Conservation (phyloP, 148 eudicot species). For the Heliamphora exappendiculata region DNA sequence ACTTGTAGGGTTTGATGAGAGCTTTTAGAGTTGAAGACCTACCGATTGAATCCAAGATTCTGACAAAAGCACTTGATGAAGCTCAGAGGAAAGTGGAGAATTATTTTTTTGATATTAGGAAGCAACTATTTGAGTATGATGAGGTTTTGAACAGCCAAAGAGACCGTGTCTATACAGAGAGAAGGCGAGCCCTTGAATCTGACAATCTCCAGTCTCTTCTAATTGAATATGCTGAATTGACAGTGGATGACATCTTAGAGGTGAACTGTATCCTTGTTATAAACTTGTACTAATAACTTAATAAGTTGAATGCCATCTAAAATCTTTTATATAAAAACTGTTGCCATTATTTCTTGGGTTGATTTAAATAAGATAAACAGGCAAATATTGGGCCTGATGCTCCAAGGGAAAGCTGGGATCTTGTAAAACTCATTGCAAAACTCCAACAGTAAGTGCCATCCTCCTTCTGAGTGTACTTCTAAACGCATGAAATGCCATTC, state of each 20-base stretch:
- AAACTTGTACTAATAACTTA: too few species aligned
- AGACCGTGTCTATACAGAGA: slow-evolving; percentile 90
- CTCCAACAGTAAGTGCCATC: slow-evolving; percentile 68
- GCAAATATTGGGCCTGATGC: slow-evolving; percentile 93
- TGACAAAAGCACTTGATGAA: slow-evolving; percentile 97
- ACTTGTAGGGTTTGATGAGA: slow-evolving; percentile 84
- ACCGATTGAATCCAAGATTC: slow-evolving; percentile 95
- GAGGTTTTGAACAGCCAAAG: slow-evolving; percentile 99
- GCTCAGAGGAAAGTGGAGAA: slow-evolving; percentile 99
- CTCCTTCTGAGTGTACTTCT: slow-evolving; percentile 4
- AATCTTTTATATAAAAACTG: background rate
- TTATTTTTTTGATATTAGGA: slow-evolving; percentile 93
- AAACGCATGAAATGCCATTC: background rate
- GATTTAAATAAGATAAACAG: slow-evolving; percentile 29
- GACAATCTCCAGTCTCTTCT: slow-evolving; percentile 81
- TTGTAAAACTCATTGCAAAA: slow-evolving; percentile 81
- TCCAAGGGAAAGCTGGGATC: slow-evolving; percentile 92
- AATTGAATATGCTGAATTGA: slow-evolving; percentile 92
- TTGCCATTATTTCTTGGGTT: slow-evolving; percentile 3
- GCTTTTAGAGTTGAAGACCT: slow-evolving; percentile 98
- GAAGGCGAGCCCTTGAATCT: slow-evolving; percentile 93
- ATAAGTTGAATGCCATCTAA: background rate
- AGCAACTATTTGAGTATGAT: slow-evolving; percentile 91
- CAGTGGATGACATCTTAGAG: slow-evolving; percentile 97
- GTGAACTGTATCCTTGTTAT: slow-evolving; percentile 28